phyloP scores from a whole-genome alignment of 2,329 filamentous ascomycete genomes.

The Teratosphaeria epicoccoides region DNA sequence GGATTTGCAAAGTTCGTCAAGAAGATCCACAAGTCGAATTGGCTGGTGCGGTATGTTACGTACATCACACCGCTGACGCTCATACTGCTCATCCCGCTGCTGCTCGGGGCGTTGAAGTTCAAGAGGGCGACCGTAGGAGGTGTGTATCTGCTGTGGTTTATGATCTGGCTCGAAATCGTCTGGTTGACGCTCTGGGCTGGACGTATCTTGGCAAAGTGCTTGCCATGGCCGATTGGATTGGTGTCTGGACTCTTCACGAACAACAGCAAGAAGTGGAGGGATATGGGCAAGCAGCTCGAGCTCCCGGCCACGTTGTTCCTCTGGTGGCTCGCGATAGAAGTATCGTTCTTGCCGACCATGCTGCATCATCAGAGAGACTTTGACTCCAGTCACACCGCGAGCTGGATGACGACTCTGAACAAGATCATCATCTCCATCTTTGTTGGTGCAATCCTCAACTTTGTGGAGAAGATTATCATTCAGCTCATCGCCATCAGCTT shows the following conservation, averaged over 20 bases:
- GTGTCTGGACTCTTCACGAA: slow-evolving; percentile 70
- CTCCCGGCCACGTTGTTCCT: slow-evolving; percentile 78
- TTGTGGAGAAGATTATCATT: slow-evolving; percentile 84
- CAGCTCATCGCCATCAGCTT: slow-evolving; percentile 92
- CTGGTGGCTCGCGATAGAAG: slow-evolving; percentile 78
- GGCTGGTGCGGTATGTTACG: slow-evolving; percentile 57
- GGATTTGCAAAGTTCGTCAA: slow-evolving; percentile 55
- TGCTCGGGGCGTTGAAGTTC: slow-evolving; percentile 53
- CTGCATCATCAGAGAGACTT: slow-evolving; percentile 51
- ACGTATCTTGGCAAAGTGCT: slow-evolving; percentile 50
- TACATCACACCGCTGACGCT: slow-evolving; percentile 58
- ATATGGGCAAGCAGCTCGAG: slow-evolving; percentile 76
- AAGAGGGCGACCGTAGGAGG: slow-evolving; percentile 53
- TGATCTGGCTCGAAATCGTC: slow-evolving; percentile 86
- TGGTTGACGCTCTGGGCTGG: slow-evolving; percentile 86
- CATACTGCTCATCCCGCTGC: slow-evolving; percentile 56
- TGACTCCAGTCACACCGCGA: slow-evolving; percentile 36
- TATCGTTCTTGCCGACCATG: slow-evolving; percentile 79
- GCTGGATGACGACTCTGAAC: slow-evolving; percentile 70
- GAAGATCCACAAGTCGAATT: slow-evolving; percentile 53
- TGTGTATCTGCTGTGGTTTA: slow-evolving; percentile 78
- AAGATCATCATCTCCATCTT: slow-evolving; percentile 83
- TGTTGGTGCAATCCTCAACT: slow-evolving; percentile 67
- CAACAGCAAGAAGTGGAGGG: slow-evolving; percentile 85
- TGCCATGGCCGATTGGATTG: slow-evolving; percentile 52